Percentiles rank a stretch among this genome's conserved stretches.
These are phyloP conservation scores for Petunia secreta DNA, from an alignment of 257 asterid species.

Conservation along the genomic window DNA sequence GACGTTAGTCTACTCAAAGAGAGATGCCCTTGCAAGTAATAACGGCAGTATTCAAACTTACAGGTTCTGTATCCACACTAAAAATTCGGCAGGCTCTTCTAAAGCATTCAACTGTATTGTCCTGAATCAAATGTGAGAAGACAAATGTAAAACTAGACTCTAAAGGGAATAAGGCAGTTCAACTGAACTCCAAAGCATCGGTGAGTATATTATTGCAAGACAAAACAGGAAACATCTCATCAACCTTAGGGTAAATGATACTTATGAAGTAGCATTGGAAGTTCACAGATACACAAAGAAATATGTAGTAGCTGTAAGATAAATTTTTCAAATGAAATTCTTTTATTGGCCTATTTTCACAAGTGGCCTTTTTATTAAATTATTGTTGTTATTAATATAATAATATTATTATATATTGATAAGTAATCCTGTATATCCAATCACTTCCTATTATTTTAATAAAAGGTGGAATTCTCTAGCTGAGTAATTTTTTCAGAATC, in stretches of 20 bases:
- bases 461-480: constrained; percentile 4
- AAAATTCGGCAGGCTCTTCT: constrained; percentile 93
- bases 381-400: neutral
- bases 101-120: constrained; percentile 83
- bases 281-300: neutral
- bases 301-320: neutral
- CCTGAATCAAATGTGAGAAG: constrained; percentile 54
- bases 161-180: constrained; percentile 7
- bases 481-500: neutral
- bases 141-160: constrained; percentile 32
- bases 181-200: constrained; percentile 15
- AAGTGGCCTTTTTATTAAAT: neutral
- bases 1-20: constrained; percentile 36
- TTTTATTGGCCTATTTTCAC: constrained; percentile 12
- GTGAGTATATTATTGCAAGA: constrained; percentile 24
- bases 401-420: too few relatives aligned
- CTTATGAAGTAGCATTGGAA: neutral
- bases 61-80: constrained; percentile 72
- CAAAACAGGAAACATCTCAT: neutral
- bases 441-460: neutral
- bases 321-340: neutral
- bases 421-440: too few relatives aligned
- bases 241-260: constrained; percentile 11
- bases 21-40: constrained; percentile 19
- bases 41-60: constrained; percentile 44